Conservation (phyloP, 192 early-diverging fungal genomes). For the Helicostylum pulchrum region DNA sequence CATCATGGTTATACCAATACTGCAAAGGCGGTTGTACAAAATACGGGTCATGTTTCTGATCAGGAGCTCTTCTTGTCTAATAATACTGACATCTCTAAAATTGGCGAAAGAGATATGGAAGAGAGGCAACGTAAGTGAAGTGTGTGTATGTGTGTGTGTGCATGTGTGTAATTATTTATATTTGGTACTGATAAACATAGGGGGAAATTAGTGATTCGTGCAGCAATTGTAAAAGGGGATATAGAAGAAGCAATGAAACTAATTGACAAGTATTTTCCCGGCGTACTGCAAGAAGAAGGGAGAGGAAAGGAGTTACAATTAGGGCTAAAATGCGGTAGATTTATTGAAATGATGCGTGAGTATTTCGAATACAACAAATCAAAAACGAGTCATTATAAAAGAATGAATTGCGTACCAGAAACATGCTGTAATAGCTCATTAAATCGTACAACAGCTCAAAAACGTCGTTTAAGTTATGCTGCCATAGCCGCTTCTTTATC, state of each 20-base stretch:
- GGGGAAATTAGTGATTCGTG: conserved; percentile 38
- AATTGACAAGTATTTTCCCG: conserved; percentile 64
- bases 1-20: conserved; percentile 82
- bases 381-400: neutral
- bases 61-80: neutral
- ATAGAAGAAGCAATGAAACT: conserved; percentile 71
- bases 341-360: conserved; percentile 78
- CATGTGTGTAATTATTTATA: neutral
- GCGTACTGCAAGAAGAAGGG: conserved; percentile 56
- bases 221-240: conserved; percentile 62
- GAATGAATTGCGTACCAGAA: neutral
- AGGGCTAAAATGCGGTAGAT: conserved; percentile 78
- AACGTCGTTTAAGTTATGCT: conserved; percentile 26
- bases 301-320: conserved; percentile 55
- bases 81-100: neutral
- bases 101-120: conserved; percentile 7
- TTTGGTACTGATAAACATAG: conserved; percentile 3
- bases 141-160: too few relatives aligned
- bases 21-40: conserved; percentile 58
- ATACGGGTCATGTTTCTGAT: neutral
- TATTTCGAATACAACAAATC: conserved; percentile 9
- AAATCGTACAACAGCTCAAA: neutral
- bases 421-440: neutral
- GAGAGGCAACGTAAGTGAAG: neutral
- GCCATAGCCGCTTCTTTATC: conserved; percentile 24